phyloP scores from a whole-genome alignment of 2,329 filamentous ascomycete species.

The Penicillium sp. region DNA sequence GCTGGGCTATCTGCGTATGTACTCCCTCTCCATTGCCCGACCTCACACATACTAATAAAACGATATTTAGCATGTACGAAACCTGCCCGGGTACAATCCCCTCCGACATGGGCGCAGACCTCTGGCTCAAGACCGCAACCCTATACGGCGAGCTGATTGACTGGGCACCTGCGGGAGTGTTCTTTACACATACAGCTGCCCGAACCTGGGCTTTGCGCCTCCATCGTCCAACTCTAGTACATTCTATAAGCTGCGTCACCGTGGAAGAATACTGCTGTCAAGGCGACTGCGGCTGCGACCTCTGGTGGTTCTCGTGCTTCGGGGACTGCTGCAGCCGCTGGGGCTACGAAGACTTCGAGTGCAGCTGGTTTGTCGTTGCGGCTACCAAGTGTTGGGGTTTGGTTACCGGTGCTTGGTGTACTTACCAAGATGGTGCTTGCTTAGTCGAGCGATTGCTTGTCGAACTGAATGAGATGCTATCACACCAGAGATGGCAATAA shows the following conservation, averaged over 20 bases:
- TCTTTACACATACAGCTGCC: not conserved
- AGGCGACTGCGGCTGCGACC: not conserved
- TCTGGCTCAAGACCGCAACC: not conserved
- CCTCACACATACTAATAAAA: not conserved
- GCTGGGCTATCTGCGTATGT: not conserved
- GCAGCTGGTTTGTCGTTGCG: not conserved
- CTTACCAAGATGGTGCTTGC: not conserved
- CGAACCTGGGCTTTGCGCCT: not conserved
- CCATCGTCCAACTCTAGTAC: not conserved
- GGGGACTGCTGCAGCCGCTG: not conserved
- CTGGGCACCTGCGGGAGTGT: not conserved
- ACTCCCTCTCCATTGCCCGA: not conserved
- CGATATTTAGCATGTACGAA: not conserved
- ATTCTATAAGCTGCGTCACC: not conserved
- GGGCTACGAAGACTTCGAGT: not conserved
- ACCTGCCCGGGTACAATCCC: not conserved
- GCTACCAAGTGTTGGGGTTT: not conserved
- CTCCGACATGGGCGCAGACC: not conserved
- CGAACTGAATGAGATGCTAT: too few species aligned
- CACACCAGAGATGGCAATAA: not conserved
- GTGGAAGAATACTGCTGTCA: not conserved
- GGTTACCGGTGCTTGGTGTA: not conserved
- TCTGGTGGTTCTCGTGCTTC: not conserved
- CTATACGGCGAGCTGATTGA: not conserved
- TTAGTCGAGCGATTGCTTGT: not conserved